Evolutionary conservation across 192 early-diverging fungal genomes (phyloP).

Genomic region (Chytriomyces confervae): DNA sequence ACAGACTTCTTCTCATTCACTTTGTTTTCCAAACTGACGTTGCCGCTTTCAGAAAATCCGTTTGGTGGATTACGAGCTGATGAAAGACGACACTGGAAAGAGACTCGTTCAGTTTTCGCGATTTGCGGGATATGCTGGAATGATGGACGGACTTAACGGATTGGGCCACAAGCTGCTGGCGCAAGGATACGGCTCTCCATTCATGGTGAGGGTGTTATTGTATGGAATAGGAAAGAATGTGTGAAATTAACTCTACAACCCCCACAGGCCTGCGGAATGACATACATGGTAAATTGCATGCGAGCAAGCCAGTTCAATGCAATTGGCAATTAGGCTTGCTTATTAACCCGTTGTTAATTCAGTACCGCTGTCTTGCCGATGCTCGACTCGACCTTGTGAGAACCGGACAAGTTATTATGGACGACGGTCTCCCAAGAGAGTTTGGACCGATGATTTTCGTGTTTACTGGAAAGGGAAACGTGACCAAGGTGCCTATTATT

Average conservation of each 20-base stretch:
- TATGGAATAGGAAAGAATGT: not conserved
- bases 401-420: conserved; percentile 80
- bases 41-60: conserved; percentile 70
- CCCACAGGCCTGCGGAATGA: conserved; percentile 26
- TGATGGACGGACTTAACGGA: conserved; percentile 91
- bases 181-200: conserved; percentile 92
- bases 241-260: not conserved
- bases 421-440: conserved; percentile 84
- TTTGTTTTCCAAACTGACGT: not conserved
- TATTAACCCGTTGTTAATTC: not conserved
- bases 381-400: conserved; percentile 62
- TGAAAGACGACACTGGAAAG: conserved; percentile 74
- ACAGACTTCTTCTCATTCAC: conserved; percentile 23
- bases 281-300: conserved; percentile 28
- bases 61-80: conserved; percentile 95
- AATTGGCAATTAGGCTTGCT: not conserved
- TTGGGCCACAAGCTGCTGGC: conserved; percentile 90
- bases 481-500: conserved; percentile 63
- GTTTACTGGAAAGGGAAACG: conserved; percentile 92
- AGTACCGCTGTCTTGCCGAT: conserved; percentile 58
- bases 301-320: not conserved
- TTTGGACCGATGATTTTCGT: conserved; percentile 91
- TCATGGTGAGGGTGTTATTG: conserved; percentile 64
- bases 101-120: conserved; percentile 91
- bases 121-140: conserved; percentile 89